A percentile compares a stretch with the other conserved stretches of the same genome.
Evolutionary conservation across 2,329 filamentous ascomycete genomes (phyloP).

Genomic region (Colletotrichum tamarilloi): DNA sequence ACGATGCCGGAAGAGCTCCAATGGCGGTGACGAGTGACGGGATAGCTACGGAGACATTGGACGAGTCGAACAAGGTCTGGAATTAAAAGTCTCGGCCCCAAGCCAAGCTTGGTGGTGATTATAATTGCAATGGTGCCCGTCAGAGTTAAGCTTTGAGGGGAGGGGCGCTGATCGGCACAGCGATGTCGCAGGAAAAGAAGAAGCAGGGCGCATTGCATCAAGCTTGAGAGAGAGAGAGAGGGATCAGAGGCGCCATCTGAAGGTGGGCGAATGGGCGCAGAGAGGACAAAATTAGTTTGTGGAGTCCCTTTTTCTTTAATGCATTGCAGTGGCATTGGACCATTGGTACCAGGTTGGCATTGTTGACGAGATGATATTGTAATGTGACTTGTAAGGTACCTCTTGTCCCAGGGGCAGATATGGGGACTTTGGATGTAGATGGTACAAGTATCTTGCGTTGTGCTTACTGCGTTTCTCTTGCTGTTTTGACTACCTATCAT

Average conservation of each 20-base stretch:
- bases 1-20: slow-evolving; percentile 1
- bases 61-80: not conserved
- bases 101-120: not conserved
- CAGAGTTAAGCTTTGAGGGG: slow-evolving; percentile 33
- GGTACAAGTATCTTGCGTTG: not conserved
- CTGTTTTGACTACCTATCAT: not conserved
- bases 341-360: slow-evolving; percentile 1
- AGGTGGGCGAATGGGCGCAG: slow-evolving; percentile 10
- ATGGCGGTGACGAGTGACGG: slow-evolving; percentile 1
- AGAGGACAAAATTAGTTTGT: slow-evolving; percentile 17
- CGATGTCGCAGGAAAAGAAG: slow-evolving; percentile 31
- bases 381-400: too few species aligned
- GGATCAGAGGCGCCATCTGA: slow-evolving; percentile 23
- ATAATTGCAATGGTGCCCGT: not conserved
- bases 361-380: slow-evolving; percentile 13
- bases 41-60: not conserved
- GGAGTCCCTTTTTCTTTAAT: slow-evolving; percentile 12
- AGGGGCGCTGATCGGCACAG: slow-evolving; percentile 31
- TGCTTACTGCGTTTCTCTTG: not conserved
- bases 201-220: not conserved
- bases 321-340: slow-evolving; percentile 5
- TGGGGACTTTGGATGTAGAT: not conserved
- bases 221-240: not conserved
- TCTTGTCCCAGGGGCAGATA: not conserved
- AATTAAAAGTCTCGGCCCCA: not conserved